Base-by-base conservation (phyloP, 23 red algal genomes). In the Chondrus crispus region DNA sequence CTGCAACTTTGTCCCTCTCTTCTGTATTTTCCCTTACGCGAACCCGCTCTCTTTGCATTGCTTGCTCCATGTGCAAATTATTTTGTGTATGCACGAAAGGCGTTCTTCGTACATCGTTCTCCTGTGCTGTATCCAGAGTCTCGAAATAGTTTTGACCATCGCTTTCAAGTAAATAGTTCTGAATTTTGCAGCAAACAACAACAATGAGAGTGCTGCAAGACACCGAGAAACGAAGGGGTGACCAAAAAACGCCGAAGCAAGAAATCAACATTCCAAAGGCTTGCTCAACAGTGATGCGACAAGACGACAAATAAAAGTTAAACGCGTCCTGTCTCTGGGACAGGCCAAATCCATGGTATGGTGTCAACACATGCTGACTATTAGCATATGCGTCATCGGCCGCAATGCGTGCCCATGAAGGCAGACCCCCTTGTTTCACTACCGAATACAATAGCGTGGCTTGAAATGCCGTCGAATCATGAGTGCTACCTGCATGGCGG, bases 51-150 rank as follows among this genome's bases (percentile, higher is more conserved):
- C 78, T 45, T 29, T 37, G 0, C 30, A 18, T 28, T 36, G 53
- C 78, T 62, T 58, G 47, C 36, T 82, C 78, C 29, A 36, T 82
- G 44, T 82, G 78, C 47, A 82, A 39, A 0, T 14, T 12, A 58
- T 82, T 55, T 24, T 82, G 78, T n/a, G 30, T 40, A 49, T 82
- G 29, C 50, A 88, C 51, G 38, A 88, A 16, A 36, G 84, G 84
- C 28, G 66, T 41, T 13, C 84, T 43, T 74, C 29, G n/a, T 18
- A 88, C 68, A 33, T 52, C 41, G 64, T 88, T 88, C 35, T 88
- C 66, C 28, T 88, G 20, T 18, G 60, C 54, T 22, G 29, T 24
- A n/a, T 55, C 54, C 26, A 88, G 29, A 5, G 46, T 33, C 6
- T 88, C 84, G 19, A 88, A 88, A 37, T 70, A 53, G n/a, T 43